A percentile compares a stretch with the other conserved stretches of the same genome.
These are phyloP conservation scores for Collybiopsis confluens DNA, from an alignment of 768 basidiomycete species.

Conservation along the genomic window DNA sequence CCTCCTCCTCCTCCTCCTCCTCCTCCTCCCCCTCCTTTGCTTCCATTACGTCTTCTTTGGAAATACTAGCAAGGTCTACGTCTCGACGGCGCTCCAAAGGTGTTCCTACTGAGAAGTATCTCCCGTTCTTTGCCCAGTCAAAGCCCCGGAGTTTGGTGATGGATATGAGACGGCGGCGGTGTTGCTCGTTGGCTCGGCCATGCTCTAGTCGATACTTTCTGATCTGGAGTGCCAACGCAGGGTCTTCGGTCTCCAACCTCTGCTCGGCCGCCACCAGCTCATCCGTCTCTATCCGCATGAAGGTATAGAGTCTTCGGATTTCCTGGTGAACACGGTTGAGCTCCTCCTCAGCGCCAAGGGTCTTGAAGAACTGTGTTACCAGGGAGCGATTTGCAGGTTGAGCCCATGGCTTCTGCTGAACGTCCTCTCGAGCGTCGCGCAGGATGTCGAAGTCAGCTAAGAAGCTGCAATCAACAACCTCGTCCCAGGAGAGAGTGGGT, in stretches of 20 bases:
- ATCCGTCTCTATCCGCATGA: constrained; percentile 12
- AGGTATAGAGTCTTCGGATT: constrained; percentile 12
- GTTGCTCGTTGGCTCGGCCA: background rate
- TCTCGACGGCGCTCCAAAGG: background rate
- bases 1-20: constrained; percentile 34
- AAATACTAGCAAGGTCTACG: constrained; percentile 17
- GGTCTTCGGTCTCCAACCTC: background rate
- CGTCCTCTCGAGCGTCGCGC: constrained; percentile 14
- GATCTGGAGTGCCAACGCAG: background rate
- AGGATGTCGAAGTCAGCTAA: constrained; percentile 18
- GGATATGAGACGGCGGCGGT: background rate
- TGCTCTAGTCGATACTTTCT: background rate
- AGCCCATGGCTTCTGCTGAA: constrained; percentile 17
- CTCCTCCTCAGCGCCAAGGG: constrained; percentile 16
- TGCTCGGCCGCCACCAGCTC: background rate
- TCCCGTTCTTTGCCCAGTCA: no score
- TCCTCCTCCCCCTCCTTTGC: constrained; percentile 44
- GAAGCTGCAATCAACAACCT: constrained; percentile 15
- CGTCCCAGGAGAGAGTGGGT: constrained; percentile 9
- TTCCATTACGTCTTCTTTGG: constrained; percentile 52
- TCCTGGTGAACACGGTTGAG: constrained; percentile 17
- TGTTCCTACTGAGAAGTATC: no score
- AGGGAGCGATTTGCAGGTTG: constrained; percentile 7
- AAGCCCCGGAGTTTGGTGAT: background rate
- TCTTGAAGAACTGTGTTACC: constrained; percentile 15